Conservation (phyloP, 129 eudicot genomes). For the Flaveria linearis region DNA sequence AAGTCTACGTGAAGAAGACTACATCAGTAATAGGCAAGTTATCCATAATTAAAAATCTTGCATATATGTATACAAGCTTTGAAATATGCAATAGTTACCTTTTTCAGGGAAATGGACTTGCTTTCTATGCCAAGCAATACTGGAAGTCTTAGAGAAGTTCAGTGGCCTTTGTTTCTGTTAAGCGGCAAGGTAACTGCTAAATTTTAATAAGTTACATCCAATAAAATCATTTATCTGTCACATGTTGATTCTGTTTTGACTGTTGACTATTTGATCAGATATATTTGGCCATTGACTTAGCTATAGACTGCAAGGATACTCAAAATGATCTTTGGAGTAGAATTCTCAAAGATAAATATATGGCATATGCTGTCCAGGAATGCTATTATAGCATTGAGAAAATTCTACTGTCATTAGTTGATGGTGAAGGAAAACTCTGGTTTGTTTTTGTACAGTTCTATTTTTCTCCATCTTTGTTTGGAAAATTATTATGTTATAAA, state of each 20-base stretch:
- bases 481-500: neutral
- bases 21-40: slow-evolving; percentile 76
- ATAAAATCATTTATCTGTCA: neutral
- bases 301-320: slow-evolving; percentile 92
- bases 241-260: slow-evolving; percentile 22
- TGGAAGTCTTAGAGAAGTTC: slow-evolving; percentile 81
- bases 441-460: slow-evolving; percentile 28
- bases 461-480: neutral
- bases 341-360: slow-evolving; percentile 84
- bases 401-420: slow-evolving; percentile 75
- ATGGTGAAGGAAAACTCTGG: slow-evolving; percentile 94
- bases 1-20: slow-evolving; percentile 96
- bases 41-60: neutral
- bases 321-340: slow-evolving; percentile 94
- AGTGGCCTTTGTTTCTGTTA: slow-evolving; percentile 95
- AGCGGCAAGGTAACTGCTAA: slow-evolving; percentile 76
- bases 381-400: slow-evolving; percentile 85
- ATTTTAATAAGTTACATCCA: neutral
- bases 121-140: slow-evolving; percentile 95
- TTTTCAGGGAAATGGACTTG: slow-evolving; percentile 84
- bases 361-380: slow-evolving; percentile 98
- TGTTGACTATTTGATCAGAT: slow-evolving; percentile 49
- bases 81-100: slow-evolving; percentile 4
- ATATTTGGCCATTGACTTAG: slow-evolving; percentile 85
- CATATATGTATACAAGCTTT: slow-evolving; percentile 17